phyloP scores from a whole-genome alignment of 495 filamentous ascomycete genomes.

The Neurospora discreta region DNA sequence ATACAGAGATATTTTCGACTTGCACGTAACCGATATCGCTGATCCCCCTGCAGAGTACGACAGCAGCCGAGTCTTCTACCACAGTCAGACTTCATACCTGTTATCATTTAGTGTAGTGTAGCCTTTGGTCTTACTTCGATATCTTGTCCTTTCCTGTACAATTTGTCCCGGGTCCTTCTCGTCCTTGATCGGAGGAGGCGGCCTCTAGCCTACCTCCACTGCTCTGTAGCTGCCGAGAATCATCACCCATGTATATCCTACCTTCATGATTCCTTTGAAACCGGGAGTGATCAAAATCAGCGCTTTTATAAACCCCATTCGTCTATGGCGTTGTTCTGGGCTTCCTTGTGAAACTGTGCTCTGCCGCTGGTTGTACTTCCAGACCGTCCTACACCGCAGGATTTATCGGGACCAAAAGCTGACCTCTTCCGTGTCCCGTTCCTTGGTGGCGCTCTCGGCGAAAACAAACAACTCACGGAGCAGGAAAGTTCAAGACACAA shows the following conservation, averaged over 20 bases:
- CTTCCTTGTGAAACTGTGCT: not conserved
- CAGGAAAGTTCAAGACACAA: not conserved
- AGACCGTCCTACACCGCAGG: not conserved
- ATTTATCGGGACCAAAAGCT: not conserved
- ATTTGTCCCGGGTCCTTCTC: not conserved
- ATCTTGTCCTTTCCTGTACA: not conserved
- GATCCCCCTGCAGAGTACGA: not conserved
- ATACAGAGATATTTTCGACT: not conserved
- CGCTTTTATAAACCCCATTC: not conserved
- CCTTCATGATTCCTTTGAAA: not conserved
- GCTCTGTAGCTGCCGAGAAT: not conserved
- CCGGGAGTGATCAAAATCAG: not conserved
- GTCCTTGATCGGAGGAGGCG: not conserved
- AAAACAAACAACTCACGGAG: not conserved
- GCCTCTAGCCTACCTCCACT: not conserved
- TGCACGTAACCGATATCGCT: not conserved
- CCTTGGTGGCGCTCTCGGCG: constrained; percentile 2
- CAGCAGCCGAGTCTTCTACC: not conserved
- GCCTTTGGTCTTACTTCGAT: not conserved
- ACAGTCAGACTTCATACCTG: not conserved
- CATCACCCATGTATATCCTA: not conserved
- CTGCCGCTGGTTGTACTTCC: not conserved
- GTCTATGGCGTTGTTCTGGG: not conserved
- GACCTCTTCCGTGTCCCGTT: constrained; percentile 4
- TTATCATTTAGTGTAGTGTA: not conserved